Base-by-base conservation (phyloP, 495 filamentous ascomycete genomes). In the Xylaria palmicola region DNA sequence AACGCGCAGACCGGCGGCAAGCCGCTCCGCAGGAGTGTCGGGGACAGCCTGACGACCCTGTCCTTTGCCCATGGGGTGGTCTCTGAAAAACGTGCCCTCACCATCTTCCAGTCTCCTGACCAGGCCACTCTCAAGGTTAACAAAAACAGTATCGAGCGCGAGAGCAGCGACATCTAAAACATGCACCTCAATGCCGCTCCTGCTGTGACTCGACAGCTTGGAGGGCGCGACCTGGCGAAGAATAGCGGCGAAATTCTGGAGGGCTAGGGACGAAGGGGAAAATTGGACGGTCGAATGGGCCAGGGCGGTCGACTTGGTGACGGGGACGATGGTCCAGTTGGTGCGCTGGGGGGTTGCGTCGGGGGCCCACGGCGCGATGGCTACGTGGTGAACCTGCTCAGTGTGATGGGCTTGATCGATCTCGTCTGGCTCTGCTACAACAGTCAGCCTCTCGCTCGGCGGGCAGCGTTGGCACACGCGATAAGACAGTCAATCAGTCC, bases 261-360 rank as follows among this genome's bases (percentile, higher is more conserved):
- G 79, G 6, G 90, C 89, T 39, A 88, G 81, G 9, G 91, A 88
- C 9, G 85, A 83, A 22, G 90, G 85, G n/a, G 93, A 90, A 67
- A 96, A 92, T 49, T 90, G 83, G 15, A 97, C 79, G 2, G 91
- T 93, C 1, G 86, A 90, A 57, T 89, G 85, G 17, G 86, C 81
- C 40, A 89, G 79, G 13, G 80, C 78, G 37, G 78, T 78, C 22
- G 83, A 86, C 54, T 75, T 74, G 5, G 82, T 82, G 36, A 97
- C 87, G 12, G 93, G 91, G 29, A 98, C 83, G 48, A 97, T 83
- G 0, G 91, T 90, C 94, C 94, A 98, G 13, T 80, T 76, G 26
- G 82, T 80, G 44, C 85, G 82, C 72, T 90, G 83, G 43, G 88
- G 79, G 2, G 85, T 69, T 43, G 83, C 76, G 47, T 79, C 79